phyloP scores from a whole-genome alignment of 345 rosid species.

The Leavenworthia alabamica region DNA sequence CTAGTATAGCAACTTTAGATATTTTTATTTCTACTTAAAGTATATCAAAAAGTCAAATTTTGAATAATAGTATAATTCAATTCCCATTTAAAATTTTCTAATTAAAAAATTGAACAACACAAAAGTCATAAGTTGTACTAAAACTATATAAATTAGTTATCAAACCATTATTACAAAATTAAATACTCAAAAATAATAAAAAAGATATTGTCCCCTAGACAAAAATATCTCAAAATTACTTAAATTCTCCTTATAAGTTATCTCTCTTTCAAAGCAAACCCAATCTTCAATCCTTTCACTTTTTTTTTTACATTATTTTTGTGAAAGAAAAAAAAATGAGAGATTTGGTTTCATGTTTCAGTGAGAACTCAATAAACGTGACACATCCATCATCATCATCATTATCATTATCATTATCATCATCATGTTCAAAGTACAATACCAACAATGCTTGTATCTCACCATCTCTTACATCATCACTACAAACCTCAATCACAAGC shows the following conservation, averaged over 20 bases:
- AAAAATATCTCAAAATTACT: conserved; percentile 35
- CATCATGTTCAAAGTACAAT: conserved; percentile 47
- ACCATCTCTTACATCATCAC: no score
- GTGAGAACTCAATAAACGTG: conserved; percentile 68
- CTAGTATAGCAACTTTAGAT: neutral
- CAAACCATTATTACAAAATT: neutral
- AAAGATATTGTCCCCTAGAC: conserved; percentile 17
- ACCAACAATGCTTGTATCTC: conserved; percentile 53
- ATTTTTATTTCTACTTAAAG: neutral
- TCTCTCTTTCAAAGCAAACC: conserved; percentile 34
- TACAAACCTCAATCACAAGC: conserved; percentile 53
- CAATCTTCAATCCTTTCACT: neutral
- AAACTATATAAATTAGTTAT: neutral
- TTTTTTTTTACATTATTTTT: neutral
- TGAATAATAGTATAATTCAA: neutral
- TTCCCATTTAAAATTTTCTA: neutral
- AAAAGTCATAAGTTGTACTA: neutral
- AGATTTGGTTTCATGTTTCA: conserved; percentile 78
- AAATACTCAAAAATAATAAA: neutral
- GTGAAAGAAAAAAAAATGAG: conserved; percentile 50
- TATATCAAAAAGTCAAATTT: neutral
- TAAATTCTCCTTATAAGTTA: conserved; percentile 29
- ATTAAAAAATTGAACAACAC: neutral
- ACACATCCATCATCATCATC: conserved; percentile 38
- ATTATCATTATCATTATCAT: neutral